Evolutionary conservation across 805 yeast species (phyloP).

Genomic region (Metschnikowia henanensis): DNA sequence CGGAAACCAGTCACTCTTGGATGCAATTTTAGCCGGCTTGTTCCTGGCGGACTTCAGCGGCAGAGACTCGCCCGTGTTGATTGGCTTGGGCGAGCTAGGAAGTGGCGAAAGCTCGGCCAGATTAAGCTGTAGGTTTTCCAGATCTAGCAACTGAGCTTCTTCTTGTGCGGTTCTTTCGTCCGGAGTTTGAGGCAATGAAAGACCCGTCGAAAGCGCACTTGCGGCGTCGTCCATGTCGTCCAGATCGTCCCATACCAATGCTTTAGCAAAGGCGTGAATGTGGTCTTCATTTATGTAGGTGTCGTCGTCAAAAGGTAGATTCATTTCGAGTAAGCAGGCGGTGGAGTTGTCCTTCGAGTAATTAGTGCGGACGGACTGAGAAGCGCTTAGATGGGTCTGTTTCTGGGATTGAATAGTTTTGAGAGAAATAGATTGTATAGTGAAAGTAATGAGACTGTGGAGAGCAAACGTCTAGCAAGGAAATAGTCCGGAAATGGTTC

Average conservation of each 20-base stretch:
- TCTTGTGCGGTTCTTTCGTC: conserved; percentile 4
- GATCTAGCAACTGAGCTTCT: conserved; percentile 8
- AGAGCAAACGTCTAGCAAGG: too few relatives aligned
- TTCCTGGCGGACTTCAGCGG: not conserved
- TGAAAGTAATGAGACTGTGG: too few relatives aligned
- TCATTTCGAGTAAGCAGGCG: conserved; percentile 1
- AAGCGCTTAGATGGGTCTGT: too few relatives aligned
- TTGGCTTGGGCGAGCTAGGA: conserved; percentile 1
- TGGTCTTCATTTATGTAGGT: conserved; percentile 36
- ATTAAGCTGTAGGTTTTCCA: conserved; percentile 6
- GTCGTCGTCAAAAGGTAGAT: conserved; percentile 21
- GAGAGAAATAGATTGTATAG: too few relatives aligned
- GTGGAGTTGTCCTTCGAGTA: not conserved
- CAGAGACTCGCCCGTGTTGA: not conserved
- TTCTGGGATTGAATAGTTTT: too few relatives aligned
- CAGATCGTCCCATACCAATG: conserved; percentile 38
- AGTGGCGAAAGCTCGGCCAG: conserved; percentile 11
- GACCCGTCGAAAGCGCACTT: conserved; percentile 8
- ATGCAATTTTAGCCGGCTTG: conserved; percentile 21
- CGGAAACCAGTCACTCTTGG: conserved; percentile 31
- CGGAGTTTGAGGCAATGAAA: conserved; percentile 8
- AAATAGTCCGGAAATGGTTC: too few relatives aligned
- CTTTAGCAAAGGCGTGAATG: conserved; percentile 40
- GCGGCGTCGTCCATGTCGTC: conserved; percentile 17
- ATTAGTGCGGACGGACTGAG: too few relatives aligned